Evolutionary conservation across 2,329 filamentous ascomycete species (phyloP), one percentile per base, ranked within the genome.

Genomic region (Lasiodiplodia gonubiensis): DNA sequence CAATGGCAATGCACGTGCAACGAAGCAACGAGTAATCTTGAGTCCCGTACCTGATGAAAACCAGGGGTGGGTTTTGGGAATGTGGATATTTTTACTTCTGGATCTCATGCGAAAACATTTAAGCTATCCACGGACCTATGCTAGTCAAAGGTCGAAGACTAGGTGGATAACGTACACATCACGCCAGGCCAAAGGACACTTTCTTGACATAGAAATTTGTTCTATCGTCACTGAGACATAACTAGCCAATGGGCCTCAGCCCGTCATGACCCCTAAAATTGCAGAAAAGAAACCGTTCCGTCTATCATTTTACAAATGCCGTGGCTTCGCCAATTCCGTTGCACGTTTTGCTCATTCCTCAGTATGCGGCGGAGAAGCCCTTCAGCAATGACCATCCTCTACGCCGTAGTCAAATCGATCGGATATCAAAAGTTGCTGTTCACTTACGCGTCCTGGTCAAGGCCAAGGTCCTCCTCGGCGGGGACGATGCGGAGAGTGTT

Each of bases 401-500:
- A 51, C 59, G 42, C 59, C 46, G 46, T 63, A 63, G 59, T 63
- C 46, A 63, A 63, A 51, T 63, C 46, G 59, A 25, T 37, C 59
- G 59, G 59, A 63, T 64, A 64, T 64, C 61, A 54, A 59, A 52
- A 11, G 42, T 11, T 64, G 42, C 37, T 35, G 4, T 21, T 37
- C 51, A 65, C 52, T 68, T 72, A 84, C 71, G 82, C 81, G 67
- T 83, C 78, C 74, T 78, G 77, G 70, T 83, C 80, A 67, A 85
- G 73, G 57, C 83, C 83, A 70, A 85, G 76, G 72, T 84, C 82
- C 69, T 83, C 81, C 71, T 79, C 76, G 39, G 83, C 83, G 23
- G 82, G 82, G 46, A 85, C 83, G 57, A 85, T 83, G 72, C 83
- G 83, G 65, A 85, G 77, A 39, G 92, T 95, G 86, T 95, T 96